Evolutionary conservation across 2,329 filamentous ascomycete genomes (phyloP), one percentile per base, ranked within the genome.

Genomic region (Cylindrodendrum hubeiense): DNA sequence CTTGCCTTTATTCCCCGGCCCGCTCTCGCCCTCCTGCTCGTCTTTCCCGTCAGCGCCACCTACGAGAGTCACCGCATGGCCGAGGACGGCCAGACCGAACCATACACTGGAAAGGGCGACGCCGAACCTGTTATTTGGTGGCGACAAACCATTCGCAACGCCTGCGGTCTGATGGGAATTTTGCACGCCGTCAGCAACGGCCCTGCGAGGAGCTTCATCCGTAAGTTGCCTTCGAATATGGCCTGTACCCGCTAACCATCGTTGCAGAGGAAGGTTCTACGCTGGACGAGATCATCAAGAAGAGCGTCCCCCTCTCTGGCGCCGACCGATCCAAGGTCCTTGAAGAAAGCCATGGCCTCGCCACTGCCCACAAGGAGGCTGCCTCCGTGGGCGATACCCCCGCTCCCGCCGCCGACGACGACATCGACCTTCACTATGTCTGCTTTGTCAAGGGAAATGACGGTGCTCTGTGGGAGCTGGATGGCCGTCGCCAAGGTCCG

Each of bases 401-500:
- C 13, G 93, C 95, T 1, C 95, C 96, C 0, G 82, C 87, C 58
- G 93, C 94, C 9, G 87, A 90, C n/a, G 92, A 93, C 74, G 88
- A 91, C 71, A 86, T 97, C n/a, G 95, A 98, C 76, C 84, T 98
- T 73, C 96, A 99, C 83, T 98, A 97, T 78, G 95, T 98, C 50
- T 96, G 93, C 76, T 99, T 98, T 80, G 92, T 96, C 56, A 96
- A 95, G 83, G 84, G 84, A 33, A 81, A 81, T 55, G 89, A 92
- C 77, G 91, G 91, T 60, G 87, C 78, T 13, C 74, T 89, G 39
- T 89, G 87, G 86, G 87, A 90, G 81, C 82, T 90, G 12, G 87
- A 90, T 71, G 87, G 87, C 3, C 80, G 87, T 54, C 76, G 85
- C 60, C 89, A 88, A 78, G 88, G 87, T 0, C 88, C 88, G 8